phyloP scores from a whole-genome alignment of 176 grass and related monocot genomes.

The Carex littledalei region DNA sequence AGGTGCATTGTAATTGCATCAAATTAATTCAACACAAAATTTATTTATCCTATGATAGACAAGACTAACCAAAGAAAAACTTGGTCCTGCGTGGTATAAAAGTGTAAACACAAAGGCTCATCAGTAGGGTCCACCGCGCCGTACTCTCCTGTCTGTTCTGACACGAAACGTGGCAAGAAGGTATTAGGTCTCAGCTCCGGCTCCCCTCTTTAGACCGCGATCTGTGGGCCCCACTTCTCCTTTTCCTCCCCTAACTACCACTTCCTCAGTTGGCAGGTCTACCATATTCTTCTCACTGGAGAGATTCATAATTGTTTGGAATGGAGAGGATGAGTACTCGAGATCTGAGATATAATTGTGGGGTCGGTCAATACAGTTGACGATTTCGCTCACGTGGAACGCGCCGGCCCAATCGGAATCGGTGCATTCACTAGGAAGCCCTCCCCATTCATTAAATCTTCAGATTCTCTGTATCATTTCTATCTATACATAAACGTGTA shows the following conservation, averaged over 20 bases:
- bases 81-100: background rate
- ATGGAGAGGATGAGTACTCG: background rate
- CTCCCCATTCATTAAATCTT: background rate
- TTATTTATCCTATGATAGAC: background rate
- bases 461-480: background rate
- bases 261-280: background rate
- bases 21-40: background rate
- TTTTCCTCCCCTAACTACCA: background rate
- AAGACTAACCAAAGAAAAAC: background rate
- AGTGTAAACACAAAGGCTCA: background rate
- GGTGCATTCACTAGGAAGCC: conserved; percentile 18
- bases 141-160: background rate
- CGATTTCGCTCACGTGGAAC: conserved; percentile 46
- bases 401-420: conserved; percentile 42
- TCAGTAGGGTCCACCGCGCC: background rate
- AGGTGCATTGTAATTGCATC: background rate
- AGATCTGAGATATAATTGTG: background rate
- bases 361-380: conserved; percentile 43
- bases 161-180: conserved; percentile 4
- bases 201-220: background rate
- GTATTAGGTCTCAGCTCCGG: background rate
- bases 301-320: background rate
- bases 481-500: background rate
- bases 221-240: background rate
- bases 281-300: background rate